Evolutionary conservation across 257 asterid species (phyloP), one percentile per base, ranked within the genome.

Genomic region (Solanum raphanifolium): DNA sequence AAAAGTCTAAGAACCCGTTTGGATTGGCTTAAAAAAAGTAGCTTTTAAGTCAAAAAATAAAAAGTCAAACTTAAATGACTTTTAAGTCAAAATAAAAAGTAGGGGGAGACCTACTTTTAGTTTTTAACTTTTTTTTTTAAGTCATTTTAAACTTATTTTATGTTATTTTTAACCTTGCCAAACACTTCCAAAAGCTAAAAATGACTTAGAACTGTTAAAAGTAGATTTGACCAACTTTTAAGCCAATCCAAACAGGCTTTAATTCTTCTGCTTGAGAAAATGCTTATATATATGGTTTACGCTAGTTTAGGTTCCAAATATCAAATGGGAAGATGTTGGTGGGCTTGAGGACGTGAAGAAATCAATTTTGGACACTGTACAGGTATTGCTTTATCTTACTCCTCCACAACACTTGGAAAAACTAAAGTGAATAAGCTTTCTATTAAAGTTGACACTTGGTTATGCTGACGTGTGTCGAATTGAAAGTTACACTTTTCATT

Each of bases 281-380:
- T 82, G 66, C 43, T 82, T 82, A 82, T 18, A 18, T 82, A 82
- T 82, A 11, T 82, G 86, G 69, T 82, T 82, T 48, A 48, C 7
- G 18, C 87, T 81, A 66, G 48, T 90, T 87, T 89, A 95, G 99
- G 96, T 96, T 88, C 99, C 99, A 86, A 86, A 97, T 71, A 92
- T 97, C 88, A 94, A 97, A 91, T 97, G 99, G 99, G 99, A 95
- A 88, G 99, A 97, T 89, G 99, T 97, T 83, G 99, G 99, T 87
- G 99, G 99, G 88, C 99, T 97, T 68, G 99, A 97, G 94, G 99
- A 97, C 87, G 98, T 97, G 68, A 97, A 97, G 91, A 95, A 94
- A 90, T 95, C 98, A 32, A 97, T 95, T 92, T 90, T 97, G 89
- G 99, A 96, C 87, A 97, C 99, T 29, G 98, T 97, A 88, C 99